phyloP scores from a whole-genome alignment of 371 early-diverging fungal species.

The Zopfochytrium polystomum region DNA sequence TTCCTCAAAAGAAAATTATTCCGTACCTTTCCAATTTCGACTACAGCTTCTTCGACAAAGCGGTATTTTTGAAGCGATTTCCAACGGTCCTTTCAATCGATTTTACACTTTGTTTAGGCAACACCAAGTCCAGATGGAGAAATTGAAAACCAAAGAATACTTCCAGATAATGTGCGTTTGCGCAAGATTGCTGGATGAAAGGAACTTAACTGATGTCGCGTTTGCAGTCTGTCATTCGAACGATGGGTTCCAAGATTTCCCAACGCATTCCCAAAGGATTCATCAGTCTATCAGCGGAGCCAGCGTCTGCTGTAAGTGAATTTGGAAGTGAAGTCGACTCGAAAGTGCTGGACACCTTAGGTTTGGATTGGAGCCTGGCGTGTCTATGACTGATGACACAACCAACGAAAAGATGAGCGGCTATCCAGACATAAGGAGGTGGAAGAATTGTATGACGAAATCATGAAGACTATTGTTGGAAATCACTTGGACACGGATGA shows the following conservation, averaged over 20 bases:
- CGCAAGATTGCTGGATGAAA: background rate
- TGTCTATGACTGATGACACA: constrained; percentile 1
- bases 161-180: constrained; percentile 1
- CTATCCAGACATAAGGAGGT: constrained; percentile 49
- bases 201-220: constrained; percentile 3
- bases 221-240: constrained; percentile 25
- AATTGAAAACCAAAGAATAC: constrained; percentile 3
- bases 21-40: too few species aligned
- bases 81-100: too few species aligned
- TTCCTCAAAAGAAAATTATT: too few species aligned
- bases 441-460: constrained; percentile 52
- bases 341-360: constrained; percentile 28
- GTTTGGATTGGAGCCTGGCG: constrained; percentile 2
- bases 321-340: constrained; percentile 37
- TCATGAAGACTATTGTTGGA: constrained; percentile 44
- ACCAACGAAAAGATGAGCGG: constrained; percentile 38
- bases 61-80: constrained; percentile 11
- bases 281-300: constrained; percentile 41
- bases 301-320: constrained; percentile 37
- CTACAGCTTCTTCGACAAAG: constrained; percentile 28
- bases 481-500: constrained; percentile 40
- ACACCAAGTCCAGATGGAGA: background rate
- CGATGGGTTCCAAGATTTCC: constrained; percentile 34
- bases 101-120: background rate
- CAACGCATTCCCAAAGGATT: constrained; percentile 41